Evolutionary conservation across 2,329 filamentous ascomycete species (phyloP).

Genomic region (Hypoxylon sp.): DNA sequence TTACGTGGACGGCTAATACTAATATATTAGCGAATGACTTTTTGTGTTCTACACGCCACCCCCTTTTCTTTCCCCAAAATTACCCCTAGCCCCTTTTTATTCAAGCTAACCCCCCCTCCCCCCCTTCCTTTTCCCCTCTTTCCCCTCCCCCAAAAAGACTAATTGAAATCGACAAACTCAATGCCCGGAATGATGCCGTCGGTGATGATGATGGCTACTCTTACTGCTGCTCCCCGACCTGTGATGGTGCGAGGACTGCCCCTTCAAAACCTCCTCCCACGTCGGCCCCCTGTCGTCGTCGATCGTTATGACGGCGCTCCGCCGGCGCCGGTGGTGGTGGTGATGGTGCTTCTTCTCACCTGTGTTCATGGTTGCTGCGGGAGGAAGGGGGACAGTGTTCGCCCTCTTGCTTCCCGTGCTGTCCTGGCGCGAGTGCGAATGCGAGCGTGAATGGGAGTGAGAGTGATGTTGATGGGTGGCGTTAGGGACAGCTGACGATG

Average conservation of each 20-base stretch:
- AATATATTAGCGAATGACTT: constrained; percentile 23
- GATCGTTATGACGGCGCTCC: constrained; percentile 20
- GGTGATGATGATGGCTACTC: constrained; percentile 26
- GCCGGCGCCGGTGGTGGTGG: constrained; percentile 6
- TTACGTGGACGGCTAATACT: neutral
- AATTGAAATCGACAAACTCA: neutral
- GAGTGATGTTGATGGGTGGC: neutral
- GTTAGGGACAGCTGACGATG: neutral
- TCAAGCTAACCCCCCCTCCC: neutral
- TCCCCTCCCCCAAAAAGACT: neutral
- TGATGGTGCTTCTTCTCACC: constrained; percentile 23
- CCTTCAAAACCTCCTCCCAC: constrained; percentile 53
- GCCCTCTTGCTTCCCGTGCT: neutral
- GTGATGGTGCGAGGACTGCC: constrained; percentile 20
- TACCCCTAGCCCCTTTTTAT: neutral
- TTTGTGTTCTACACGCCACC: neutral
- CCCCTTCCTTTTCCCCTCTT: neutral
- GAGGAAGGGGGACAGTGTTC: neutral
- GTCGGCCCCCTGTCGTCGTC: constrained; percentile 50
- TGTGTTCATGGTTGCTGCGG: neutral
- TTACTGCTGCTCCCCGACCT: constrained; percentile 21
- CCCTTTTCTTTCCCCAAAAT: neutral
- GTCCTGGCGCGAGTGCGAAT: constrained; percentile 1
- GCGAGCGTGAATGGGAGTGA: neutral
- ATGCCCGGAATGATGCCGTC: constrained; percentile 18